Base-by-base conservation (phyloP, 2,329 filamentous ascomycete genomes). In the Trichoderma atrobrunneum region DNA sequence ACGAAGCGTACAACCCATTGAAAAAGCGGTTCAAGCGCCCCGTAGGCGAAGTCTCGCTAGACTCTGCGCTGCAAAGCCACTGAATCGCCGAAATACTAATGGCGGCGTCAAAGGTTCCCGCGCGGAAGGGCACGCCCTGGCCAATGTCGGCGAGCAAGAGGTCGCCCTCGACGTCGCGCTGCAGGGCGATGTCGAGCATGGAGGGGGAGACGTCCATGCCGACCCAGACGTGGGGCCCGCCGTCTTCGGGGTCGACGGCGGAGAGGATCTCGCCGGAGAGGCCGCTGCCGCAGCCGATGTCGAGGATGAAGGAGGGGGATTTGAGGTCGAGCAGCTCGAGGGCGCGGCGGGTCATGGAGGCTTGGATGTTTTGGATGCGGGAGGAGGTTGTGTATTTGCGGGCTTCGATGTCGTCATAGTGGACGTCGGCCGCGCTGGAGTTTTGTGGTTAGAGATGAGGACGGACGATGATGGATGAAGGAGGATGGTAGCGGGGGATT, bases 341-440 rank as follows among this genome's bases (percentile, higher is more conserved):
- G 39, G 96, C 96, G 71, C 96, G 93, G 77, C 94, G 88, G 32
- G 96, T 97, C 96, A 99, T 99, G 74, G 90, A 89, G 0, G 95
- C 92, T 82, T 99, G 96, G 77, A 99, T 97, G 77, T 93, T 94
- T 79, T 96, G 93, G 80, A 99, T 98, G 75, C 96, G 94, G 5
- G 94, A 97, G 75, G 91, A 95, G 5, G 95, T 98, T 10, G 96
- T 98, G 86, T 99, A 99, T 87, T 98, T 98, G 81, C 93, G 92
- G 36, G 96, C 95, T 86, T 98, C 95, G 82, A 87, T 87, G 84
- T 98, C 95, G 86, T 98, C 92, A 88, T 99, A 99, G 86, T 97
- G 97, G 80, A 98, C 92, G 84, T 99, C 96, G 75, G 96, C 95
- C 65, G 95, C 93, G 80, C 94, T 97, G 81, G 43, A 68, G 71